Conservation (phyloP, 1,284 basidiomycete genomes). For the Fomitopsis schrenkii region DNA sequence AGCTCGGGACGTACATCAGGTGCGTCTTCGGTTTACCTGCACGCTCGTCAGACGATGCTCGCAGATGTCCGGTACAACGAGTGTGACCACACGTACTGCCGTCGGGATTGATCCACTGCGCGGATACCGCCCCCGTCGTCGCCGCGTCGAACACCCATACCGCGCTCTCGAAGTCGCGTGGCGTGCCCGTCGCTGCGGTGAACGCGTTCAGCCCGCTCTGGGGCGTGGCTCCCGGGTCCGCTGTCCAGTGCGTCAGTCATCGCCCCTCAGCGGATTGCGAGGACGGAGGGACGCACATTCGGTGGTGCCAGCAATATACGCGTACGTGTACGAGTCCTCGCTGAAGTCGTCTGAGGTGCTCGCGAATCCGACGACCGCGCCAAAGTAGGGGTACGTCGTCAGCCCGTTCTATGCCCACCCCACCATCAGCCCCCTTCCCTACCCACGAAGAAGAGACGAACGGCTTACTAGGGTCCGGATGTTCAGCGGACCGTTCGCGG, state of each 20-base stretch:
- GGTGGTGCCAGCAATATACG: not conserved
- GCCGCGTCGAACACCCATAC: constrained; percentile 13
- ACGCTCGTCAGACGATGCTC: not conserved
- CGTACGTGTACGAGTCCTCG: not conserved
- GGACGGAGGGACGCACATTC: not conserved
- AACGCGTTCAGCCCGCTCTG: constrained; percentile 10
- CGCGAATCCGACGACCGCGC: not conserved
- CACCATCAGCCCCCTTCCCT: not conserved
- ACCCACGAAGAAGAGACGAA: not conserved
- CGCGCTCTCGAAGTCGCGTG: constrained; percentile 12
- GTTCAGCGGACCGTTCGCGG: not conserved
- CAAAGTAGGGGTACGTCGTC: not conserved
- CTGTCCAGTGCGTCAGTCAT: not conserved
- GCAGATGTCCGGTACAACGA: no score
- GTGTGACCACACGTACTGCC: constrained; percentile 4
- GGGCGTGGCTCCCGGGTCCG: not conserved
- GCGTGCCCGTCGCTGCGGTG: constrained; percentile 8
- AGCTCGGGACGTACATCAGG: not conserved
- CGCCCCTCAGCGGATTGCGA: not conserved
- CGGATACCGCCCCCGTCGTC: constrained; percentile 3
- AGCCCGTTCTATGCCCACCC: not conserved
- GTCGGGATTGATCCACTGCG: constrained; percentile 20
- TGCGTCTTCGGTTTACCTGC: not conserved
- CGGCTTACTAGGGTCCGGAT: not conserved
- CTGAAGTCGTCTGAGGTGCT: not conserved